Evolutionary conservation across 805 yeast species (phyloP).

Genomic region (Candida berthetii): DNA sequence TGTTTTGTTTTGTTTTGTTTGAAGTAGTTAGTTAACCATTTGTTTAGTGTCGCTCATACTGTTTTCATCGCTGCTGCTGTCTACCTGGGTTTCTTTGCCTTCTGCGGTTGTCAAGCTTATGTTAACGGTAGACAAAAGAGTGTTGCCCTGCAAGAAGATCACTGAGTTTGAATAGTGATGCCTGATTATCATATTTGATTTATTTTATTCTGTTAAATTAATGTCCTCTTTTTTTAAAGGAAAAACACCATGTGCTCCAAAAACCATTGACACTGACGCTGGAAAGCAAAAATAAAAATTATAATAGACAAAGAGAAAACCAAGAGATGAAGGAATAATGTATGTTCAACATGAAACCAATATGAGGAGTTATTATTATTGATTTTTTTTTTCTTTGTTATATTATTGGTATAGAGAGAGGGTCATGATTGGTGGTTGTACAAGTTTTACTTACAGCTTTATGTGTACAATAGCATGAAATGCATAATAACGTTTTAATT

Average conservation of each 20-base stretch:
- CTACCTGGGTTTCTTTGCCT: slow-evolving; percentile 71
- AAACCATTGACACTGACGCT: too few relatives aligned
- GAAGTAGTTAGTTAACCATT: not conserved
- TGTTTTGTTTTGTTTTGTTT: not conserved
- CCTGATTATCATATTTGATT: too few relatives aligned
- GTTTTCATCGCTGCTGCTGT: slow-evolving; percentile 86
- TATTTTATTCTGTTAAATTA: too few relatives aligned
- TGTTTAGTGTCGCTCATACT: slow-evolving; percentile 76
- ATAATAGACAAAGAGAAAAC: not conserved
- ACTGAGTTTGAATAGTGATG: too few relatives aligned
- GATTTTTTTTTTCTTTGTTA: too few relatives aligned
- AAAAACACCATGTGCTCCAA: too few relatives aligned
- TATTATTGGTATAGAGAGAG: too few relatives aligned
- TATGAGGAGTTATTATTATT: too few relatives aligned
- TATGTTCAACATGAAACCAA: too few relatives aligned
- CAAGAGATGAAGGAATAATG: too few relatives aligned
- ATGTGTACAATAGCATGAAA: not conserved
- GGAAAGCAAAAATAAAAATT: too few relatives aligned
- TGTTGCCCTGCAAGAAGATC: slow-evolving; percentile 36
- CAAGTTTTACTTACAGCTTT: not conserved
- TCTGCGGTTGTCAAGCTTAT: slow-evolving; percentile 84
- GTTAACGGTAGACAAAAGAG: slow-evolving; percentile 58
- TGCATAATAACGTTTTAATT: not conserved
- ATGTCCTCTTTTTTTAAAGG: too few relatives aligned
- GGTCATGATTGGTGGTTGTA: not conserved